Conservation (phyloP, 495 filamentous ascomycete species). For the Lophium mytilinum region DNA sequence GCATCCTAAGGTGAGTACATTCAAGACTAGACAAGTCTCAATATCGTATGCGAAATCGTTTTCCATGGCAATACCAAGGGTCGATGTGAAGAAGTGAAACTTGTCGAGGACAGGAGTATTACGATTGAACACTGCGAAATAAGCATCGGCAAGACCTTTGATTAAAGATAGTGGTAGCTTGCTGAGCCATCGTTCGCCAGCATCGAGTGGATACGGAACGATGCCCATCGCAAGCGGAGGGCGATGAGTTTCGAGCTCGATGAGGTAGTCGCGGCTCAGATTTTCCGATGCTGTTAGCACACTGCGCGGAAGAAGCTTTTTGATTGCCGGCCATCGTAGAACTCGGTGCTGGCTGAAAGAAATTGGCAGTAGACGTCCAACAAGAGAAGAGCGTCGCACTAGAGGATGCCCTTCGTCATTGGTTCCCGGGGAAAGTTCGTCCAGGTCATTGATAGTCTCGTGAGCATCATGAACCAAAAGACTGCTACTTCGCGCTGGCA, state of each 20-base stretch:
- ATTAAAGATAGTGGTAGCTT: constrained; percentile 13
- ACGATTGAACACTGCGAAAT: constrained; percentile 23
- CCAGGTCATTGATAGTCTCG: background rate
- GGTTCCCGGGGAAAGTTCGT: background rate
- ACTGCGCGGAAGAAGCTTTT: constrained; percentile 4
- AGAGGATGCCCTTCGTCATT: background rate
- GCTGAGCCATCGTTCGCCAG: constrained; percentile 5
- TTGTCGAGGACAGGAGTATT: constrained; percentile 17
- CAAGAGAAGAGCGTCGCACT: background rate
- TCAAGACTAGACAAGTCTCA: constrained; percentile 20
- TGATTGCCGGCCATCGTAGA: constrained; percentile 18
- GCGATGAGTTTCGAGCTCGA: constrained; percentile 13
- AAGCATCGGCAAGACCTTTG: constrained; percentile 23
- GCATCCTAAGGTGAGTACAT: constrained; percentile 18
- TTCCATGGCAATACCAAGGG: constrained; percentile 17
- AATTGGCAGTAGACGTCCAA: background rate
- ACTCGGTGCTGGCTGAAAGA: constrained; percentile 25
- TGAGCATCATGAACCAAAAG: background rate
- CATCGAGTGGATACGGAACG: background rate
- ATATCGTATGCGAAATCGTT: constrained; percentile 22
- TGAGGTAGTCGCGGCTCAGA: constrained; percentile 15
- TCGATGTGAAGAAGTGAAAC: constrained; percentile 18
- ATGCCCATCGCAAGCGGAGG: constrained; percentile 9
- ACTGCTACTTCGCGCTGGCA: background rate
- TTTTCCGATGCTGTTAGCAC: constrained; percentile 5